Percentiles rank a stretch among this genome's conserved stretches.
Evolutionary conservation across 1,139 yeast species (phyloP).

Genomic region (Taphrina betulina): DNA sequence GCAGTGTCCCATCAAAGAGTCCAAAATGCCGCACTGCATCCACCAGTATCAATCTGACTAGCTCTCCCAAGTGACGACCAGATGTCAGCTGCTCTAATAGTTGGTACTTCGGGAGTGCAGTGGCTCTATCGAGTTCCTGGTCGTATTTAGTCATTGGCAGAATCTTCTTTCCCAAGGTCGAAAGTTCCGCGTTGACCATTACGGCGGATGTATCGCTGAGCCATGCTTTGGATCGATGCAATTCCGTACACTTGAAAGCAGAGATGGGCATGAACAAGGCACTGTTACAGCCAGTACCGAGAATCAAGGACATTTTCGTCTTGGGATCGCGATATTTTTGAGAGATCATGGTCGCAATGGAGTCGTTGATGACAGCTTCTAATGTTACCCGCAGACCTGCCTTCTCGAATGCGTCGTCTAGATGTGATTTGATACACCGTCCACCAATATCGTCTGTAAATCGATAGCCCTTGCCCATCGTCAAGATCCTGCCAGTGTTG

Average conservation of each 20-base stretch:
- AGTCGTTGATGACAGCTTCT: constrained; percentile 75
- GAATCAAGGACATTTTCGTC: constrained; percentile 74
- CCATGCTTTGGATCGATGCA: background rate
- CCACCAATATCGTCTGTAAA: constrained; percentile 64
- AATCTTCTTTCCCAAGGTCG: constrained; percentile 42
- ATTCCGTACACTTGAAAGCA: background rate
- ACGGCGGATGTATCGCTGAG: background rate
- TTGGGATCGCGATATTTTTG: constrained; percentile 65
- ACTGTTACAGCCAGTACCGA: constrained; percentile 88
- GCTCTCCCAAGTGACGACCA: constrained; percentile 86
- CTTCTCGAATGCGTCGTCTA: constrained; percentile 53
- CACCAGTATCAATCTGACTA: constrained; percentile 65
- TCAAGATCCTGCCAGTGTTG: constrained; percentile 64
- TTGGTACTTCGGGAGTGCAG: constrained; percentile 76
- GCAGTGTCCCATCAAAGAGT: constrained; percentile 53
- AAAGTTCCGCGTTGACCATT: constrained; percentile 45
- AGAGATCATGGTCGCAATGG: constrained; percentile 79
- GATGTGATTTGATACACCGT: constrained; percentile 65
- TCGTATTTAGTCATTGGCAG: constrained; percentile 77
- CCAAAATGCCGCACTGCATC: constrained; percentile 69
- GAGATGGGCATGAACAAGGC: constrained; percentile 34
- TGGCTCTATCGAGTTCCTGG: constrained; percentile 59
- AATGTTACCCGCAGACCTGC: constrained; percentile 59
- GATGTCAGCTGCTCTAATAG: constrained; percentile 82
- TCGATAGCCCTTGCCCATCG: constrained; percentile 91